A percentile compares a stretch with the other conserved stretches of the same genome.
phyloP scores from a whole-genome alignment of 2,329 filamentous ascomycete genomes.

The Botrytis medusae region DNA sequence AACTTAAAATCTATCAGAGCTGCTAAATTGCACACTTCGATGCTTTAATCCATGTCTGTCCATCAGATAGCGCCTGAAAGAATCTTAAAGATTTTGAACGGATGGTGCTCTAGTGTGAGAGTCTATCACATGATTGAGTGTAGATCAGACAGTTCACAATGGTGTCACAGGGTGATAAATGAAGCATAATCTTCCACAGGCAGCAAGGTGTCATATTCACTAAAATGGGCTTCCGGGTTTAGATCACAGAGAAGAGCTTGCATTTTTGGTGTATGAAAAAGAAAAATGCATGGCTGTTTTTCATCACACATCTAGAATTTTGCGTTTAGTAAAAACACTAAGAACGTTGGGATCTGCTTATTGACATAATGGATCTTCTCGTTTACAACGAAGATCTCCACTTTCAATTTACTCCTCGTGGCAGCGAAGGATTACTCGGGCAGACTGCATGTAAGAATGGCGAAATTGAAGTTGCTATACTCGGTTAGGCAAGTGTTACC shows the following conservation, averaged over 20 bases:
- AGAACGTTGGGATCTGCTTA: not conserved
- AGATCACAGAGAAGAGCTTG: not conserved
- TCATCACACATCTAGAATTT: not conserved
- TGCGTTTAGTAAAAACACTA: not conserved
- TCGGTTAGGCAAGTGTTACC: conserved; percentile 5
- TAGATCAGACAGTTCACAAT: not conserved
- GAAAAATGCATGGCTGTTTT: not conserved
- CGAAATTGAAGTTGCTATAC: conserved; percentile 10
- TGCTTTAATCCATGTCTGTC: not conserved
- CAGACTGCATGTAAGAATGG: conserved; percentile 8
- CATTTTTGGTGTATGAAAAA: not conserved
- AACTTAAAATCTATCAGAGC: not conserved
- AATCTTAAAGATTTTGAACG: not conserved
- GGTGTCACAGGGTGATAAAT: not conserved
- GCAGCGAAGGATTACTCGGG: not conserved
- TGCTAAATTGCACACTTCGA: not conserved
- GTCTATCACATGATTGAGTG: not conserved
- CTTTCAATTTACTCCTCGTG: not conserved
- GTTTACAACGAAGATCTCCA: not conserved
- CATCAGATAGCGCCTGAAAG: not conserved
- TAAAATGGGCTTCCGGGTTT: not conserved
- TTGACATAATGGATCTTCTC: not conserved
- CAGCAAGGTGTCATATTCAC: not conserved
- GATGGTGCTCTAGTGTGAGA: not conserved
- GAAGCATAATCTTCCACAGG: not conserved